Evolutionary conservation across 768 basidiomycete species (phyloP), one percentile per base, ranked within the genome.

Genomic region (Lepiota venenata): DNA sequence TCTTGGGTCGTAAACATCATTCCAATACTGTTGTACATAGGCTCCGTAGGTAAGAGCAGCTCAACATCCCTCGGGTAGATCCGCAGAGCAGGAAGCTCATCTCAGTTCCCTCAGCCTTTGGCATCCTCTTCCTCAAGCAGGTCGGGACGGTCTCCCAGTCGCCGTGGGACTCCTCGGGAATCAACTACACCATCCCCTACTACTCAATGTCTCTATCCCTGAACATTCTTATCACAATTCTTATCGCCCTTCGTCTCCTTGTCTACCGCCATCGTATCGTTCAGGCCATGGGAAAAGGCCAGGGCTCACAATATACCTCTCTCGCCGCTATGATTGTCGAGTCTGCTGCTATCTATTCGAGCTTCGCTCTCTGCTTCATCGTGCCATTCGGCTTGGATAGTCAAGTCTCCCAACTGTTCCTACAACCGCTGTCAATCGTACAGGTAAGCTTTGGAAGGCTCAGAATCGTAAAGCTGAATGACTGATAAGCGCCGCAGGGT

Each of bases 381-480:
- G 63, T 73, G 54, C 66, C 71, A 3, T 74, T 73, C 56, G 72
- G 71, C 2, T 55, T 67, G 15, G 63, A 64, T 21, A 67, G 65
- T 45, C 63, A 63, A 9, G 61, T 69, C 8, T 64, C 67, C 4
- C 67, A 69, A 29, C 65, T 69, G 8, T 70, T 76, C 54, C 69
- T 68, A 20, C 71, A 72, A 47, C 66, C 73, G 22, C 75, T 72
- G 68, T 67, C 71, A 2, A 73, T 73, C 56, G 64, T 74, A 48
- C 68, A 69, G 38, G 74, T 76, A 53, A 41, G 73, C 67, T 29
- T 35, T 38, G 35, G 12, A 32, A 1, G 22, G 40, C 0, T 45
- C 21, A 2, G 10, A 37, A 1, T 15, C 14, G 5, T 5, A 5
- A 27, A 15, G 21, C 10, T 42, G 7, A 3, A 3, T 6, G 25